Base-by-base conservation (phyloP, 768 basidiomycete species). In the Leccinum aurantiacum region DNA sequence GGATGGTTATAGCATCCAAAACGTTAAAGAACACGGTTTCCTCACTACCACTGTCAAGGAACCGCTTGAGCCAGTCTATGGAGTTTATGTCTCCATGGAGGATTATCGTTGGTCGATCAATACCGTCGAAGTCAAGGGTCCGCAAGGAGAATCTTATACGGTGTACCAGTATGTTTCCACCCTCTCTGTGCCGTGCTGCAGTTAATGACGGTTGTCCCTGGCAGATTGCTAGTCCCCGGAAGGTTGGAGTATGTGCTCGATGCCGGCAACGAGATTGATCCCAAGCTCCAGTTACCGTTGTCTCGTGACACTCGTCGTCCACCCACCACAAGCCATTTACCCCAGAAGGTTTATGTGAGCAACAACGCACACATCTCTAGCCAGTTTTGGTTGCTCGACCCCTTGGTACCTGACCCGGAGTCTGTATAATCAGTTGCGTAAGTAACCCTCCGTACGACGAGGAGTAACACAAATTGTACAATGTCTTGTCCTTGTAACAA, bases 341-440 rank as follows among this genome's bases (percentile, higher is more conserved):
- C 11, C 15, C 19, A 60, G 44, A 37, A 60, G 58, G 50, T 29
- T 50, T 53, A 44, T n/a, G 44, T 53, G 25, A 35, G 44, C 14
- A 47, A 60, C 38, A 53, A 60, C 14, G 25, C 44, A 5, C n/a
- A 31, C 13, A 60, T 60, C 15, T 60, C 60, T 35, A 47, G 41
- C 22, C 46, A 47, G 22, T 15, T 60, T 24, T 59, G 59, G 57
- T 6, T 41, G 22, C 37, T 60, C 17, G 57, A 60, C 22, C 46
- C 22, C 46, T 24, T 47, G 10, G 44, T 13, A 37, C 13, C 5
- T 37, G 14, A 37, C 6, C 14, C 35, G 14, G 14, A 15, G 35
- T 6, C 35, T 37, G 14, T 37, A 7, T 7, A 15, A 37, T 15
- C 35, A 15, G 14, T 37, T 37, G 6, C 35, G 13, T 15, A 15